These are phyloP conservation scores for Nemania sp. DNA, from an alignment of 2,329 filamentous ascomycete species.

Conservation along the genomic window DNA sequence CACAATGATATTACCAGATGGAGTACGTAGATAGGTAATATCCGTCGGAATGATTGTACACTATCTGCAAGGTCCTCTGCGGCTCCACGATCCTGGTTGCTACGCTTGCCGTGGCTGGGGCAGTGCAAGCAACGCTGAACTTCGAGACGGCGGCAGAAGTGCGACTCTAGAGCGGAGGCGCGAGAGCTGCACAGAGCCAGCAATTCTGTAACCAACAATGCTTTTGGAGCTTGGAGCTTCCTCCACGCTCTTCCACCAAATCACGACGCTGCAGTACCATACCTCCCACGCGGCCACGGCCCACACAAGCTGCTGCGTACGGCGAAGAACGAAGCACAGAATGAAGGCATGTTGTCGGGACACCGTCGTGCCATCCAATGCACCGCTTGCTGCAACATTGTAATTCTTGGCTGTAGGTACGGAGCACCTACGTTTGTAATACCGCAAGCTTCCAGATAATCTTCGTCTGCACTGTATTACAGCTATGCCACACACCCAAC, in stretches of 20 bases:
- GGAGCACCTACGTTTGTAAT: no score
- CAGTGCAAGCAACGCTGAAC: not conserved
- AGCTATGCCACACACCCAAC: no score
- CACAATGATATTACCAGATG: no score
- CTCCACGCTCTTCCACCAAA: constrained; percentile 20
- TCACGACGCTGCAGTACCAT: constrained; percentile 7
- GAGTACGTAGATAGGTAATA: no score
- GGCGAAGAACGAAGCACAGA: constrained; percentile 6
- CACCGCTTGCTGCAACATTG: not conserved
- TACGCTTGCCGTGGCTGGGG: constrained; percentile 8
- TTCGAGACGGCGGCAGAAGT: not conserved
- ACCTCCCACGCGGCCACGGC: no score
- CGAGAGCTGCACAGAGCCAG: no score
- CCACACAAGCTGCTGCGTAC: no score
- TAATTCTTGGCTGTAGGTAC: no score
- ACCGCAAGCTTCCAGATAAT: no score
- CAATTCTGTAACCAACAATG: constrained; percentile 14
- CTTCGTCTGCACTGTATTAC: no score
- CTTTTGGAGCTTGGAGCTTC: not conserved
- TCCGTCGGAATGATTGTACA: not conserved
- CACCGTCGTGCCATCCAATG: constrained; percentile 1
- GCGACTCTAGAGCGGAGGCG: not conserved
- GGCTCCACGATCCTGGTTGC: constrained; percentile 1
- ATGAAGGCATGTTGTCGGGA: constrained; percentile 15
- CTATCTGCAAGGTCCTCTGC: not conserved